phyloP scores from a whole-genome alignment of 768 basidiomycete genomes.

The Mycena belliarum region DNA sequence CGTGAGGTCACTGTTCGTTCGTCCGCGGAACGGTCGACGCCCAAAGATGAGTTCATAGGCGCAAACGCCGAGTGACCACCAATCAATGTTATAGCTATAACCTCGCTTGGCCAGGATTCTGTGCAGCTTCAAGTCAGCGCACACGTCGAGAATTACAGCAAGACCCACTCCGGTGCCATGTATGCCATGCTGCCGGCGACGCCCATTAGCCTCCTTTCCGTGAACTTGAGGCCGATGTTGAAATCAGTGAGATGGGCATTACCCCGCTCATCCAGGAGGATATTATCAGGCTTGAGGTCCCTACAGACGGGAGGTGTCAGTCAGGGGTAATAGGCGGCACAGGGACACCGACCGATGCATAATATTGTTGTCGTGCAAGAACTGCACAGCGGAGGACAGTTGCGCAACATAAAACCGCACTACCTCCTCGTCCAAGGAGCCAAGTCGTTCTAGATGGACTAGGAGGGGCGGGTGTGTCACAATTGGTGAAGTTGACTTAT shows the following conservation, averaged over 20 bases:
- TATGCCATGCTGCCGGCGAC: conserved; percentile 99
- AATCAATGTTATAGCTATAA: conserved; percentile 92
- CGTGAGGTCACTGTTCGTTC: conserved; percentile 90
- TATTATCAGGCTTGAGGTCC: conserved; percentile 97
- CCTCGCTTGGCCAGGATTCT: conserved; percentile 89
- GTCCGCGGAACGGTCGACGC: conserved; percentile 88
- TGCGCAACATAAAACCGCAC: conserved; percentile 91
- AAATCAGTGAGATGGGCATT: conserved; percentile 98
- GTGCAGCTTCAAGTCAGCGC: conserved; percentile 3
- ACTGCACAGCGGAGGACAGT: conserved; percentile 83
- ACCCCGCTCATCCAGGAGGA: conserved; percentile 91
- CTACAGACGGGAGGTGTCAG: conserved; percentile 46
- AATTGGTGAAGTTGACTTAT: conserved; percentile 7
- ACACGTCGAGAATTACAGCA: not conserved
- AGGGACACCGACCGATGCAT: conserved; percentile 81
- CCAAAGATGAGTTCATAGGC: conserved; percentile 92
- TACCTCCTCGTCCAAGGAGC: conserved; percentile 69
- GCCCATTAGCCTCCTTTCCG: conserved; percentile 83
- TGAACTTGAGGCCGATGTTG: conserved; percentile 97
- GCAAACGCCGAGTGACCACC: conserved; percentile 96
- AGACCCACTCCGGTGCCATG: conserved; percentile 82
- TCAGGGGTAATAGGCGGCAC: conserved; percentile 13
- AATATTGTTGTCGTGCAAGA: conserved; percentile 89
- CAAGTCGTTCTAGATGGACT: conserved; percentile 91
- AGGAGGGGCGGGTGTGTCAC: conserved; percentile 10